phyloP scores from a whole-genome alignment of 768 basidiomycete species.

The Lactarius vividus region DNA sequence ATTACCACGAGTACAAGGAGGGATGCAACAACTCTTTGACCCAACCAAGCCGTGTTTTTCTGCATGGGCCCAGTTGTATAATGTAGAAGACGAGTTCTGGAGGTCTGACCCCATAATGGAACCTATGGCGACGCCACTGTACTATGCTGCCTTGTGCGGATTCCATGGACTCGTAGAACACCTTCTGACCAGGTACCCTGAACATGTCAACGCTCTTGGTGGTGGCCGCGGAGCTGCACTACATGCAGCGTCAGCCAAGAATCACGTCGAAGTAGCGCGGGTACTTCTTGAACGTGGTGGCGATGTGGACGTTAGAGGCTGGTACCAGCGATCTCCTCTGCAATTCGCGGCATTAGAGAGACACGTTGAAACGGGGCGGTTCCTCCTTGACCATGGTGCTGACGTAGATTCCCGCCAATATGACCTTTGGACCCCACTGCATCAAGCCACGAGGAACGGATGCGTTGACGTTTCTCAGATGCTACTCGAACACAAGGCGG shows the following conservation, averaged over 20 bases:
- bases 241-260: too few species aligned
- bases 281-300: not conserved
- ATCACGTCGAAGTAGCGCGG: not conserved
- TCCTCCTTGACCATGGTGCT: not conserved
- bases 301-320: not conserved
- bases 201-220: not conserved
- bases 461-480: not conserved
- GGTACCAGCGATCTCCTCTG: not conserved
- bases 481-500: not conserved
- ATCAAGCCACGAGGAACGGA: not conserved
- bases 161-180: not conserved
- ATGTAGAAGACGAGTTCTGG: not conserved
- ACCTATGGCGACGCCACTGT: not conserved
- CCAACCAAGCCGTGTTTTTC: not conserved
- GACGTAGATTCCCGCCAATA: too few species aligned
- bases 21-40: not conserved
- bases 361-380: not conserved
- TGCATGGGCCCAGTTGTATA: not conserved
- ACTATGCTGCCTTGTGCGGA: not conserved
- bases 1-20: not conserved
- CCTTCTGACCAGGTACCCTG: not conserved
- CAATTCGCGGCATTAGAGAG: not conserved
- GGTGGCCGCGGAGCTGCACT: not conserved
- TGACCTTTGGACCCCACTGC: not conserved
- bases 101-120: too few species aligned